Evolutionary conservation across 371 early-diverging fungal genomes (phyloP), one percentile per base, ranked within the genome.

Genomic region (Apophysomyces ossiformis): DNA sequence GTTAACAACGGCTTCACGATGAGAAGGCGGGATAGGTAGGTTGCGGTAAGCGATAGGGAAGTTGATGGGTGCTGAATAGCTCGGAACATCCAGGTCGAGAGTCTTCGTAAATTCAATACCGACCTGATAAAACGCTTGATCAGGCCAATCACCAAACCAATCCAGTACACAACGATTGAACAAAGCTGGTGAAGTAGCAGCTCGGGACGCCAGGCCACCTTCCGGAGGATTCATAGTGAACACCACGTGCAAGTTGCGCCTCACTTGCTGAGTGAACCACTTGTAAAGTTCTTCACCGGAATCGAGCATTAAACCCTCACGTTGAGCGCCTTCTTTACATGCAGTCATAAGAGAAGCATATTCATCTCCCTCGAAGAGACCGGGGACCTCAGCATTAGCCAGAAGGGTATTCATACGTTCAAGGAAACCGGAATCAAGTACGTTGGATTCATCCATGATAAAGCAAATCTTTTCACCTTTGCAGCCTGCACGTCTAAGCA

Each of bases 161-260:
- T 99, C 97, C 21, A 99, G 82, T 41, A 99, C 99, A 85, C 99
- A 99, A 74, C 99, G 94, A 79, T 99, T 99, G 91, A 99, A 99
- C 78, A 99, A 84, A 35, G 99, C 99, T 32, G 99, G 99, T 4
- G 98, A 98, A 0, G 98, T 98, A 32, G 99, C 96, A 0, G 98
- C 96, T 57, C 96, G 90, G 13, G 92, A 89, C 6, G 93, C 93
- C n/a, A 99, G 83, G 37, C 95, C 96, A 21, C 90, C 96, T 67
- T 94, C 93, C 0, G 99, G 99, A 18, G 98, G 98, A 78, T 99
- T 98, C 99, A 99, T 99, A 9, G 99, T 98, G 73, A 99, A 99
- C 7, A 99, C 97, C 16, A 99, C 96, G 75, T 99, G 99, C 36
- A 99, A 80, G 73, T 99, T 99, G 62, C 90, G 87, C 89, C 92